Evolutionary conservation across 306 rosid species (phyloP).

Genomic region (Ammopiptanthus mongolicus): DNA sequence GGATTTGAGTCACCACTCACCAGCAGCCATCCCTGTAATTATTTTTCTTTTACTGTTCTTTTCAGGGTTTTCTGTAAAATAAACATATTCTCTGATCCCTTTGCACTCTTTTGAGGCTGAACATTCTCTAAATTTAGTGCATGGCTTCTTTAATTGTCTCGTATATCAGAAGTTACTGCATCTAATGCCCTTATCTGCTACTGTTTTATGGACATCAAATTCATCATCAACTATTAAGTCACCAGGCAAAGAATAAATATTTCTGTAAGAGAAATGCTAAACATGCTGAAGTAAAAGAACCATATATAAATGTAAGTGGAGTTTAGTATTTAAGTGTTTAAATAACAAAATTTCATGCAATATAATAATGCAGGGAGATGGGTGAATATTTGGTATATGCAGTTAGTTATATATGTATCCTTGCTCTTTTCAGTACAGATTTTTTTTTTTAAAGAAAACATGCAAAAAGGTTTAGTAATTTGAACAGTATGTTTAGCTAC

Average conservation of each 20-base stretch:
- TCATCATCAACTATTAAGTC: background rate
- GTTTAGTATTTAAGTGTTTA: no score
- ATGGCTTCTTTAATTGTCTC: constrained; percentile 22
- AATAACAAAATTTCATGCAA: no score
- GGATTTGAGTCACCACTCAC: constrained; percentile 47
- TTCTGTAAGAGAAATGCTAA: background rate
- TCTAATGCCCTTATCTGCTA: background rate
- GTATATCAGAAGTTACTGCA: background rate
- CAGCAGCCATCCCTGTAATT: constrained; percentile 23
- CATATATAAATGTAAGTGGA: background rate
- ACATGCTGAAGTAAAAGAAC: no score
- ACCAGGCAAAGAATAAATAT: background rate
- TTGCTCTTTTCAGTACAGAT: no score
- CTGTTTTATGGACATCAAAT: background rate
- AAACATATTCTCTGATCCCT: constrained; percentile 25
- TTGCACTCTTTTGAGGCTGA: constrained; percentile 41
- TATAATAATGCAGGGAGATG: no score
- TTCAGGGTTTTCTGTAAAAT: constrained; percentile 49
- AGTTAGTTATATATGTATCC: no score
- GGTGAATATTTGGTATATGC: no score
- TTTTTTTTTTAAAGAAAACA: no score
- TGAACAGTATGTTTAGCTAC: no score
- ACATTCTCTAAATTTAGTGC: constrained; percentile 25
- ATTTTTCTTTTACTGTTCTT: constrained; percentile 27
- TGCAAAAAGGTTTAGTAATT: no score